Conservation (phyloP, 2,329 filamentous ascomycete genomes). For the Stenocarpella maydis region DNA sequence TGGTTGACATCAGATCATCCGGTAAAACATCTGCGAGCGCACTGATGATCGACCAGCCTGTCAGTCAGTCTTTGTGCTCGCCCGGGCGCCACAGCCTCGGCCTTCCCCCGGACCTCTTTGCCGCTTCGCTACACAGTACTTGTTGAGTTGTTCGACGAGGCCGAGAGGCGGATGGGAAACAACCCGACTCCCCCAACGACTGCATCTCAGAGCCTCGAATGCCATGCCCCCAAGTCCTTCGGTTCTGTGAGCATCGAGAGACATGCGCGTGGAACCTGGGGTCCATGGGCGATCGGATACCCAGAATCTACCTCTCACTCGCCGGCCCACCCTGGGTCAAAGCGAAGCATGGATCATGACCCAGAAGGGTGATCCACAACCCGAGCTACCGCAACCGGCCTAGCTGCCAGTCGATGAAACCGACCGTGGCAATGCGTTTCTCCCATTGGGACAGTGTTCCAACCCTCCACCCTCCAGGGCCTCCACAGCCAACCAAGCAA, state of each 20-base stretch:
- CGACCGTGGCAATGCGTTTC: conserved; percentile 25
- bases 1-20: conserved; percentile 15
- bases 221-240: neutral
- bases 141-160: neutral
- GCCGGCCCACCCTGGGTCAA: conserved; percentile 16
- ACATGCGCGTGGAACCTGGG: neutral
- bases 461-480: conserved; percentile 14
- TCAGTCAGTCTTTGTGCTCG: too few relatives aligned
- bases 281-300: neutral
- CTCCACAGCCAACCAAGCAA: conserved; percentile 27
- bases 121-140: neutral
- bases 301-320: conserved; percentile 1
- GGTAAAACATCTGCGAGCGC: conserved; percentile 11
- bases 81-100: conserved; percentile 1
- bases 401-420: conserved; percentile 33
- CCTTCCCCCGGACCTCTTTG: neutral
- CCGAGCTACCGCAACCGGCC: conserved; percentile 17
- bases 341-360: conserved; percentile 3
- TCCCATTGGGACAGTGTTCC: conserved; percentile 32
- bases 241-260: conserved; percentile 18
- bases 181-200: neutral
- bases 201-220: conserved; percentile 9
- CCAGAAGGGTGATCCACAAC: conserved; percentile 10
- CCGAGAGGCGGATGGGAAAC: neutral
- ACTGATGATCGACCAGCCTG: conserved; percentile 8